These are phyloP conservation scores for Trapa incisa DNA, from an alignment of 345 rosid species.

Conservation along the genomic window DNA sequence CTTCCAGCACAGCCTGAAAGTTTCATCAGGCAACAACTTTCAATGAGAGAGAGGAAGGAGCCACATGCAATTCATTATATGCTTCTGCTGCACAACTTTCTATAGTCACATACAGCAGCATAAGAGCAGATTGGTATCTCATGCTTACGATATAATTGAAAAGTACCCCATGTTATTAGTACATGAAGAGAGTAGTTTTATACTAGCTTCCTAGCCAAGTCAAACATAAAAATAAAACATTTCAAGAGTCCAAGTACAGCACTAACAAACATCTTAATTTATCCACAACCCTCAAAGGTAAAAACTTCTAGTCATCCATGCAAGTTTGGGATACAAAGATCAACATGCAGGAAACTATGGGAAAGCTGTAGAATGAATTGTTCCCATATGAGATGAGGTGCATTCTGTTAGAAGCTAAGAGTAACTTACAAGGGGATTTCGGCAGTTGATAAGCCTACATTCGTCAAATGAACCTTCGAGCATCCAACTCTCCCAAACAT, in stretches of 20 bases:
- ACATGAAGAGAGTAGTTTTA: neutral
- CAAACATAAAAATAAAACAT: neutral
- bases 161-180: neutral
- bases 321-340: neutral
- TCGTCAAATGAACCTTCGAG: conserved; percentile 82
- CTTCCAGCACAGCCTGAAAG: conserved; percentile 75
- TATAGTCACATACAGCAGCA: neutral
- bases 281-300: neutral
- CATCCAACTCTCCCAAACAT: conserved; percentile 98
- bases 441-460: conserved; percentile 79
- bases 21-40: conserved; percentile 5
- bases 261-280: neutral
- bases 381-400: neutral
- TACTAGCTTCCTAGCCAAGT: neutral
- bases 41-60: neutral
- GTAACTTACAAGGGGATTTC: conserved; percentile 56
- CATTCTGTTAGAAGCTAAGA: neutral
- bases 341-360: neutral
- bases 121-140: neutral
- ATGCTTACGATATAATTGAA: neutral
- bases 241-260: neutral
- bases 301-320: neutral
- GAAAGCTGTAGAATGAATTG: neutral
- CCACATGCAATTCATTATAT: neutral
- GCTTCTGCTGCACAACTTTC: neutral